Base-by-base conservation (phyloP, 2,329 filamentous ascomycete genomes). In the Torrubiella hemipterigena region DNA sequence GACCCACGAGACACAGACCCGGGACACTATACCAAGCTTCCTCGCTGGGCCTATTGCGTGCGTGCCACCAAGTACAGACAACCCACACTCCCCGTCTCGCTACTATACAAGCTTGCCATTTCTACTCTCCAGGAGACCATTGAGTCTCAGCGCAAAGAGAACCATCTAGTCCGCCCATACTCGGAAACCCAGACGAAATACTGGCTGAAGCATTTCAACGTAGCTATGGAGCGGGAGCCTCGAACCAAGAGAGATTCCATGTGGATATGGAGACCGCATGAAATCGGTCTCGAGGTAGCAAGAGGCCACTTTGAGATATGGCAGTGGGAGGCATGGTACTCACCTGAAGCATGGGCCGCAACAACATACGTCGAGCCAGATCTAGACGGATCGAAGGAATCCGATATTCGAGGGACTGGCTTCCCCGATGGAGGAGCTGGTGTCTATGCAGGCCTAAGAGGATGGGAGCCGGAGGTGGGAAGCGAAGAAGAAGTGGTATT, bases 401-500 rank as follows among this genome's bases (percentile, higher is more conserved):
- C 33, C 14, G 33, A 36, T 27, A 15, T 40, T 7, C 10, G 20
- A 8, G 33, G 17, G 27, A 36, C 29, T 7, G 27, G 29, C 33
- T 33, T 33, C 4, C 36, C 34, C 26, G n/a, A n/a, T n/a, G 36
- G 31, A 7, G 29, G 31, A 3, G 21, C 29, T 14, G 24, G 28
- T 11, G 13, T 3, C n/a, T 7, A 24, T 25, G 24, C 31, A 22
- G 33, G 23, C 17, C 4, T 4, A n/a, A 29, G 38, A 25, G 37
- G 40, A 7, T 42, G 37, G 37, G 35, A 35, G 27, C 33, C 33
- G 4, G 37, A 41, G 22, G 10, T 42, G 3, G 38, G 37, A n/a
- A 42, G 38, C 32, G 38, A 36, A 16, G 38, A 42, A 32, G 38
- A 41, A 29, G 17, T 39, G 18, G 30, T 29, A 14, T 42, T 42